Evolutionary conservation across 768 basidiomycete genomes (phyloP), one percentile per base, ranked within the genome.

Genomic region (Kwoniella sp.): DNA sequence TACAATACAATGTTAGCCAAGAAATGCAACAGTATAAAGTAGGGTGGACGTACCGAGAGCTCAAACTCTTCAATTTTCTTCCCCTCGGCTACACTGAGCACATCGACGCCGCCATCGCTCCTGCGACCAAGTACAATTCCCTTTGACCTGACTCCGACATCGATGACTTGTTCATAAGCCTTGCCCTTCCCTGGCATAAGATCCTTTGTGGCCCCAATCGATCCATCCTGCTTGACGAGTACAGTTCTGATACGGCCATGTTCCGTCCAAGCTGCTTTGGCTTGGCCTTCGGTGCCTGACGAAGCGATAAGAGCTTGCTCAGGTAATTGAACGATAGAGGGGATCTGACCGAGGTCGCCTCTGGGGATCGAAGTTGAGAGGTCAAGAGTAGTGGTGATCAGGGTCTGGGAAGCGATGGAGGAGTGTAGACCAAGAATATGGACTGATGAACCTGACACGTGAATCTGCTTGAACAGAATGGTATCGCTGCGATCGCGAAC

Each of bases 351-450:
- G 55, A 81, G 24, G 79, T 83, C 13, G 82, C 72, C 58, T 19
- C 67, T 52, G 0, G 74, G 72, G 24, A 88, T 69, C 22, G 87
- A 66, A 40, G 83, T 80, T 3, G 88, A 89, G 0, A 86, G 72
- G 53, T 86, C 83, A 7, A 94, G 80, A 0, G 87, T 82, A 22
- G 86, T 85, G 66, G 90, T 82, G 60, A 89, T 87, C 0, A 95
- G 80, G 15, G 87, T 88, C 70, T 87, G 86, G 0, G 87, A 82
- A 1, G 82, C 72, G 63, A 83, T 77, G 0, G 84, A 84, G 63
- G 84, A 85, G 6, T 84, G 80, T 27, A 86, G 74, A 2, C 86
- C 87, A 24, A 88, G 72, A 8, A 82, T 81, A 68, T 86, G 92
- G 36, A 92, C 70, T 0, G 86, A 81, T 1, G 81, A 77, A 0